These are phyloP conservation scores for Pleurotus tuber-regium DNA, from an alignment of 768 basidiomycete species.

Conservation along the genomic window DNA sequence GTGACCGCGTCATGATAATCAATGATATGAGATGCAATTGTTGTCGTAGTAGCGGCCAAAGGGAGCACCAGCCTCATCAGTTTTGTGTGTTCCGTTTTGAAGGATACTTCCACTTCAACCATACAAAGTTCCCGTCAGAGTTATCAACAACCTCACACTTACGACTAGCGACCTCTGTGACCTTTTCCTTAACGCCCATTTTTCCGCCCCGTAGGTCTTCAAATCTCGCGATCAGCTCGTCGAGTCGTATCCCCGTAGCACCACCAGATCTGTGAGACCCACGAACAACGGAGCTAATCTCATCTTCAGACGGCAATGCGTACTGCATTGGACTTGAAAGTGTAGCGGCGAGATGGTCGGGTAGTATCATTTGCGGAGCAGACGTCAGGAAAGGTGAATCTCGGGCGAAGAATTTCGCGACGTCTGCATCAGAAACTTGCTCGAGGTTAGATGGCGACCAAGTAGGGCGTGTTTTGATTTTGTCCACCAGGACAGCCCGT, in stretches of 20 bases:
- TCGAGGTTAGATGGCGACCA: conserved; percentile 71
- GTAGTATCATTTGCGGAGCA: conserved; percentile 43
- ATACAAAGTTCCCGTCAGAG: conserved; percentile 55
- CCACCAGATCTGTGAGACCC: conserved; percentile 64
- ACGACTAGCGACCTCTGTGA: conserved; percentile 72
- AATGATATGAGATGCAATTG: background rate
- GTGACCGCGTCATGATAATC: background rate
- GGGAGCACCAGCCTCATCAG: background rate
- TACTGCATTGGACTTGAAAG: conserved; percentile 34
- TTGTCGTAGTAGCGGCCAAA: background rate
- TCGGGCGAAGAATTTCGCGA: conserved; percentile 64
- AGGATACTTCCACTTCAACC: conserved; percentile 59
- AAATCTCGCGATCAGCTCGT: conserved; percentile 63
- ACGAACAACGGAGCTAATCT: conserved; percentile 64
- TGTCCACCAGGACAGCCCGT: conserved; percentile 54
- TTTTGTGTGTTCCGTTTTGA: conserved; percentile 1
- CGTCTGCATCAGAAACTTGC: conserved; percentile 51
- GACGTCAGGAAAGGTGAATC: conserved; percentile 45
- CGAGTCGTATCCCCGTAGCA: conserved; percentile 53
- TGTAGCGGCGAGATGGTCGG: conserved; percentile 27
- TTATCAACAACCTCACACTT: conserved; percentile 61
- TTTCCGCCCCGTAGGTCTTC: conserved; percentile 46
- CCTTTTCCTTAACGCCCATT: conserved; percentile 70
- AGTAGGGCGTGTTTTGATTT: conserved; percentile 46
- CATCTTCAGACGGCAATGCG: conserved; percentile 75